A percentile compares a stretch with the other conserved stretches of the same genome.
Evolutionary conservation across 1,284 basidiomycete species (phyloP).

Genomic region (Puccinia novopanici): DNA sequence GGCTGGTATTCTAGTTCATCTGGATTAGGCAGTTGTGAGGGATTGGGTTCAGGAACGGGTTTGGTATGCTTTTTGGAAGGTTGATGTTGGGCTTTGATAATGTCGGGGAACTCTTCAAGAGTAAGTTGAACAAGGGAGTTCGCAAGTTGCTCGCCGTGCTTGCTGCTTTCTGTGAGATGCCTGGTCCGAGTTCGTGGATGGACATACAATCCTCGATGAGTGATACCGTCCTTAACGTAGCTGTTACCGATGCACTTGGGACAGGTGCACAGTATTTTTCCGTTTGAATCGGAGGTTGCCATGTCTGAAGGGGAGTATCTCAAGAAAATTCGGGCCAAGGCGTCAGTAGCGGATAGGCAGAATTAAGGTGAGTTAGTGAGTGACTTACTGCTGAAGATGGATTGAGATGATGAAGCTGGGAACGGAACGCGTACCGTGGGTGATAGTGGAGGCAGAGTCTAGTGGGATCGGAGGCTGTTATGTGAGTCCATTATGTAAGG

Average conservation of each 20-base stretch:
- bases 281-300: background rate
- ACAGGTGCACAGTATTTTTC: conserved; percentile 7
- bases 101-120: background rate
- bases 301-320: background rate
- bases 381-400: too few species aligned
- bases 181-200: conserved; percentile 22
- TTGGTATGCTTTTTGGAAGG: background rate
- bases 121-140: background rate
- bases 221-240: background rate
- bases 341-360: background rate
- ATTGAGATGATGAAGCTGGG: too few species aligned
- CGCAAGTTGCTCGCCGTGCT: background rate
- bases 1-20: conserved; percentile 24
- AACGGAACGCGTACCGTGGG: too few species aligned
- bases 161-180: background rate
- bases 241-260: background rate
- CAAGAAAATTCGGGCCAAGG: background rate
- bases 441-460: too few species aligned
- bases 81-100: background rate
- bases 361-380: too few species aligned
- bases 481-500: too few species aligned
- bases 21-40: conserved; percentile 31
- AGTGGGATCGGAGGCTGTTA: too few species aligned
- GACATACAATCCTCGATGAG: background rate
- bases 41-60: background rate